A percentile compares a stretch with the other conserved stretches of the same genome.
phyloP scores from a whole-genome alignment of 139 green algal genomes.

The Picochlorum sp. region DNA sequence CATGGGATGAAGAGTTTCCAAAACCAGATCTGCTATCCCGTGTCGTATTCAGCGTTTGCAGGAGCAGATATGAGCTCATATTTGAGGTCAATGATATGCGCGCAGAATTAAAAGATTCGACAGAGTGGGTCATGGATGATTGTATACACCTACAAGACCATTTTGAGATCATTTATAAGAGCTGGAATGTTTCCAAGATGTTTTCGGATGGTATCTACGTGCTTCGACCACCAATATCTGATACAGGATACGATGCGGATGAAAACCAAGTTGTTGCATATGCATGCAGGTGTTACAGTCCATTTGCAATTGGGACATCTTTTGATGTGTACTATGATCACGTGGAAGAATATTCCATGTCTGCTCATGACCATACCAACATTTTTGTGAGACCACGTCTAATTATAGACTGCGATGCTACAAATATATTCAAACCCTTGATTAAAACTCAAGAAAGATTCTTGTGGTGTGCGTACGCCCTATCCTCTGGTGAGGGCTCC shows the following conservation, averaged over 20 bases:
- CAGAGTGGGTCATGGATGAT: no score
- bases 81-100: no score
- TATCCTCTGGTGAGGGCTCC: no score
- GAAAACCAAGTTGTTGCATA: neutral
- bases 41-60: no score
- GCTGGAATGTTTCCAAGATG: neutral
- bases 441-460: neutral
- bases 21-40: no score
- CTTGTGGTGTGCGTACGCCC: no score
- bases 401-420: neutral
- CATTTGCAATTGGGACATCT: conserved; percentile 1
- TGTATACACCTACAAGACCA: no score
- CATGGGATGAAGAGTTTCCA: no score
- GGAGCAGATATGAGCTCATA: no score
- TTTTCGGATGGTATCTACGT: neutral
- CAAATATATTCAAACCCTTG: neutral
- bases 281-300: neutral
- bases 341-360: neutral
- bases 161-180: no score
- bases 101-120: no score
- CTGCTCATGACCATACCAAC: neutral
- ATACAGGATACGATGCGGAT: neutral
- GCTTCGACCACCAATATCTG: neutral
- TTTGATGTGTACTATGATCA: conserved; percentile 2
- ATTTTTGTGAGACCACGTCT: neutral